Percentiles rank a stretch among this genome's conserved stretches.
Conservation (phyloP, 345 rosid genomes). For the Firmiana major region DNA sequence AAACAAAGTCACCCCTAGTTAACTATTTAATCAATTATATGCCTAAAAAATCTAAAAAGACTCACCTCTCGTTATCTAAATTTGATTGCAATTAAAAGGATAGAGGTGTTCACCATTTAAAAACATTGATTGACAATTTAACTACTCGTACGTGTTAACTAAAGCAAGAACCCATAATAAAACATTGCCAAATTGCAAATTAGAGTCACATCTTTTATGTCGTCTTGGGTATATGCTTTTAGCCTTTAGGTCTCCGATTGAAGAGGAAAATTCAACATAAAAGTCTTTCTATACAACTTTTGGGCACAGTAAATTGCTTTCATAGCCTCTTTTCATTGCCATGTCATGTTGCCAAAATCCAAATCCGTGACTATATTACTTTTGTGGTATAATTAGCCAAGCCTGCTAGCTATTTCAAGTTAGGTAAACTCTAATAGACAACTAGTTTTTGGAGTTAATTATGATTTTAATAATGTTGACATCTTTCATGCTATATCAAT, state of each 20-base stretch:
- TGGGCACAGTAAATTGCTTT: not conserved
- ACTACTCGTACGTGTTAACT: not conserved
- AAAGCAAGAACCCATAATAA: not conserved
- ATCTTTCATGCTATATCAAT: no score
- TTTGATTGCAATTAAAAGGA: not conserved
- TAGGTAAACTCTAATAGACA: not conserved
- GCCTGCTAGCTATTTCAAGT: not conserved
- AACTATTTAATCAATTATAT: not conserved
- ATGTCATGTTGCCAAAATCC: not conserved
- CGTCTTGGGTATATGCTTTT: not conserved
- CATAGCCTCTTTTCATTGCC: not conserved
- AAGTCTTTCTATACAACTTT: not conserved
- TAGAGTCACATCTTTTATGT: constrained; percentile 1
- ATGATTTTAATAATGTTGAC: not conserved
- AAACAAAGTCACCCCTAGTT: not conserved
- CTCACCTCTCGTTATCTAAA: not conserved
- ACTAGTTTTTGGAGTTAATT: not conserved
- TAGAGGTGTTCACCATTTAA: not conserved
- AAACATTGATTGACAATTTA: constrained; percentile 10
- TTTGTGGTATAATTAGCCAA: not conserved
- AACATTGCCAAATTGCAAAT: not conserved
- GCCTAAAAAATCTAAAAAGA: not conserved
- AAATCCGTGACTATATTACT: not conserved
- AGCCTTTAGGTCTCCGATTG: not conserved
- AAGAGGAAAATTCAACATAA: not conserved